Percentiles rank a stretch among this genome's conserved stretches.
Evolutionary conservation across 345 rosid species (phyloP).

Genomic region (Sisymbrium irio): DNA sequence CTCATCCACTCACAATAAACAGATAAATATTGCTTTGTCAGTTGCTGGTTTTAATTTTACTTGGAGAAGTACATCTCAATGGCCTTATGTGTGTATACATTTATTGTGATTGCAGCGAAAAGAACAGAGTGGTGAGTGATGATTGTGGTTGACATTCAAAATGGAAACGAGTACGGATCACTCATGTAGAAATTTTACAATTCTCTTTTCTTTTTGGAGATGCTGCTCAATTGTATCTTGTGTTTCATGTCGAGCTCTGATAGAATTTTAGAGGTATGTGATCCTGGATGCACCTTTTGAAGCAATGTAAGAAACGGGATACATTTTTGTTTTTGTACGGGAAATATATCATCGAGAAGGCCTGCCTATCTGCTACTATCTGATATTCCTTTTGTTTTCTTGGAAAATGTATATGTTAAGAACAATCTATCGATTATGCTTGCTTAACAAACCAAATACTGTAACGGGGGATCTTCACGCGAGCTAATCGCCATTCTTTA

Average conservation of each 20-base stretch:
- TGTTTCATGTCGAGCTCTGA: conserved; percentile 1
- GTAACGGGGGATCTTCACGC: too few species aligned
- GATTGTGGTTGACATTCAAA: conserved; percentile 30
- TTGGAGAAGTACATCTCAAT: not conserved
- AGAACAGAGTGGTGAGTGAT: conserved; percentile 28
- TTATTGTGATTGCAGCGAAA: conserved; percentile 31
- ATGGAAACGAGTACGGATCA: conserved; percentile 1
- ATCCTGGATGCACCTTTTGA: conserved; percentile 2
- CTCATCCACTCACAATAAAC: not conserved
- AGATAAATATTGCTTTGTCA: not conserved
- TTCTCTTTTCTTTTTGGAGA: conserved; percentile 1
- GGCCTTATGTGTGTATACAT: conserved; percentile 12
- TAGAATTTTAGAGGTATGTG: conserved; percentile 18
- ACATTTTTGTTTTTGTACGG: not conserved
- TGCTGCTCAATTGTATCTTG: conserved; percentile 2
- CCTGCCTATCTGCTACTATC: not conserved
- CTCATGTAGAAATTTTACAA: conserved; percentile 1
- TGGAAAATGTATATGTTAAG: not conserved
- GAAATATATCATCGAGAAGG: not conserved
- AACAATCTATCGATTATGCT: too few species aligned
- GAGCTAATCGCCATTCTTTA: too few species aligned
- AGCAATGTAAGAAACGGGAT: not conserved
- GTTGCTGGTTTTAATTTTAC: not conserved
- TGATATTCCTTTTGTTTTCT: not conserved
- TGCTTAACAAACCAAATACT: too few species aligned